Conservation (phyloP, 2,329 filamentous ascomycete genomes). For the Pseudohalonectria lignicola region DNA sequence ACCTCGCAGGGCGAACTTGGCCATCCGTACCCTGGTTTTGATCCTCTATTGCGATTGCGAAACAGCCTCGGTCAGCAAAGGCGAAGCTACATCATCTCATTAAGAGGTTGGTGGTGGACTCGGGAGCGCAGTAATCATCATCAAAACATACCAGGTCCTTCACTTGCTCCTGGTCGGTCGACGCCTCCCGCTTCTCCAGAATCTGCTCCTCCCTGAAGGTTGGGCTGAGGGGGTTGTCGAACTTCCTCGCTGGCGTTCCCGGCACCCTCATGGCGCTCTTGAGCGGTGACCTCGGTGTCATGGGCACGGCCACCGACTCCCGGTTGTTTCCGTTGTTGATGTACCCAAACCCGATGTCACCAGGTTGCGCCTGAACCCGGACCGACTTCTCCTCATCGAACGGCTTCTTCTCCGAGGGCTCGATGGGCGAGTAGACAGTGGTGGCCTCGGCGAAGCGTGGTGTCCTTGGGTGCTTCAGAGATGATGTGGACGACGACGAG, state of each 20-base stretch:
- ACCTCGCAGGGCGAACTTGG: constrained; percentile 88
- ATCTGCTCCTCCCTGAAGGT: constrained; percentile 83
- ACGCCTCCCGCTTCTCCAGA: constrained; percentile 72
- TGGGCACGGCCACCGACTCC: constrained; percentile 49
- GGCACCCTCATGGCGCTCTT: constrained; percentile 87
- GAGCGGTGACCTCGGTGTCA: constrained; percentile 66
- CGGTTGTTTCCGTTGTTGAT: constrained; percentile 49
- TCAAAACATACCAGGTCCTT: constrained; percentile 82
- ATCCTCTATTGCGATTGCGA: constrained; percentile 78
- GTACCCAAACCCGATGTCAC: constrained; percentile 89
- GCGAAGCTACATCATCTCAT: no score
- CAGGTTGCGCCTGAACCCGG: constrained; percentile 58
- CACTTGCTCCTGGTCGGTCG: constrained; percentile 77
- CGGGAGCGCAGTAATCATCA: not conserved
- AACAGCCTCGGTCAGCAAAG: no score
- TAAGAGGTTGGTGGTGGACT: constrained; percentile 29
- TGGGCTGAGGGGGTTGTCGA: constrained; percentile 74
- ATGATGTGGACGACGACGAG: constrained; percentile 41
- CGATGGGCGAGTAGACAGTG: constrained; percentile 65
- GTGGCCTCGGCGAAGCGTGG: constrained; percentile 77
- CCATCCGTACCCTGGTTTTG: constrained; percentile 81
- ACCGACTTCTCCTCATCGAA: constrained; percentile 48
- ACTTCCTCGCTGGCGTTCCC: constrained; percentile 62
- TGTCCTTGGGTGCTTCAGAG: constrained; percentile 57
- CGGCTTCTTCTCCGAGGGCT: constrained; percentile 41